Conservation (phyloP, 306 rosid genomes). For the Ochetophila trinervis region DNA sequence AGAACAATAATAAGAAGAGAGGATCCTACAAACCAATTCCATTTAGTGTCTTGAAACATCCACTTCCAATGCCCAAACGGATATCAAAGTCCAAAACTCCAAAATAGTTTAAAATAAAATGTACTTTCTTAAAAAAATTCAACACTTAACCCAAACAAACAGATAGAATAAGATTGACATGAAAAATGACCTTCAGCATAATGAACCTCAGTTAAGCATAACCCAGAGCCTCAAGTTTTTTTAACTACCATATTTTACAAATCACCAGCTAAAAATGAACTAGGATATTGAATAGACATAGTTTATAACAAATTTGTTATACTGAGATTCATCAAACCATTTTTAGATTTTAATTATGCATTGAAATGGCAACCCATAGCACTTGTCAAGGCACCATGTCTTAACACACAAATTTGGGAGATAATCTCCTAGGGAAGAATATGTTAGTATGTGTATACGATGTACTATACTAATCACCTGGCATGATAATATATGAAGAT, state of each 20-base stretch:
- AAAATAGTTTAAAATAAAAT: not conserved
- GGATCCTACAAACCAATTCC: no score
- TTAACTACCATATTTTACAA: not conserved
- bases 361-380: no score
- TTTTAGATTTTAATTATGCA: no score
- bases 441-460: not conserved
- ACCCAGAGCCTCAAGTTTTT: not conserved
- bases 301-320: not conserved
- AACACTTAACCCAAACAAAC: not conserved
- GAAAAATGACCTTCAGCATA: slow-evolving; percentile 1
- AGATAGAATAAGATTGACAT: not conserved
- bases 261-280: not conserved
- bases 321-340: slow-evolving; percentile 11
- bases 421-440: no score
- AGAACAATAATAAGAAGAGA: no score
- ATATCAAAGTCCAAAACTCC: not conserved
- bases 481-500: slow-evolving; percentile 14
- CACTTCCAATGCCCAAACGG: not conserved
- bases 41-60: not conserved
- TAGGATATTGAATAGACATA: not conserved
- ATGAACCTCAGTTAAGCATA: not conserved
- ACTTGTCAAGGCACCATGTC: no score
- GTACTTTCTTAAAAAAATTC: not conserved
- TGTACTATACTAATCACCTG: slow-evolving; percentile 17
- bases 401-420: no score